Percentiles rank a stretch among this genome's conserved stretches.
phyloP scores from a whole-genome alignment of 768 basidiomycete genomes.

The Suillus decipiens region DNA sequence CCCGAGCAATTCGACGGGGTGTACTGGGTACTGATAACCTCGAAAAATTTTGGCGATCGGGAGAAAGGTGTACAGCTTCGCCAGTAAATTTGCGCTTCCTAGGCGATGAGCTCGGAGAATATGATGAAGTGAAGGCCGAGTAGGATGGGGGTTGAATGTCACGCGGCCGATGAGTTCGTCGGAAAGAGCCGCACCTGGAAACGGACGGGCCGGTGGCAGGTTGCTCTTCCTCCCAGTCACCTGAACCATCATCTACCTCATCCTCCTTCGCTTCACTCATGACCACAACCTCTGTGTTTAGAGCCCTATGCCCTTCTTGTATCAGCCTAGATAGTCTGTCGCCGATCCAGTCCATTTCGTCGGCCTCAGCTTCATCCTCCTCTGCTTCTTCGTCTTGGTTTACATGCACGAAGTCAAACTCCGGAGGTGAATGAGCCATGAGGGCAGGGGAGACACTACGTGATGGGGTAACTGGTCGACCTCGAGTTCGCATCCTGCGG shows the following conservation, averaged over 20 bases:
- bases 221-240: slow-evolving; percentile 74
- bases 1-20: slow-evolving; percentile 25
- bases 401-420: slow-evolving; percentile 43
- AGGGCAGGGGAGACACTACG: slow-evolving; percentile 28
- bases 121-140: slow-evolving; percentile 27
- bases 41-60: slow-evolving; percentile 22
- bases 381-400: slow-evolving; percentile 36
- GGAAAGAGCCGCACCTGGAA: slow-evolving; percentile 31
- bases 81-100: slow-evolving; percentile 34
- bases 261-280: slow-evolving; percentile 75
- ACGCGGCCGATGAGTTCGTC: slow-evolving; percentile 23
- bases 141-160: slow-evolving; percentile 31
- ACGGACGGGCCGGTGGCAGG: slow-evolving; percentile 17
- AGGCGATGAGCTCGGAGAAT: slow-evolving; percentile 36
- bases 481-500: slow-evolving; percentile 35
- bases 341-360: slow-evolving; percentile 83
- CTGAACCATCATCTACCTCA: slow-evolving; percentile 74
- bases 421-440: slow-evolving; percentile 38
- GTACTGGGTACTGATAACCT: slow-evolving; percentile 19
- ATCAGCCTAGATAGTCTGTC: slow-evolving; percentile 69
- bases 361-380: slow-evolving; percentile 40
- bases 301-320: slow-evolving; percentile 75
- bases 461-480: slow-evolving; percentile 27
- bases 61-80: slow-evolving; percentile 22
- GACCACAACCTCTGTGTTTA: slow-evolving; percentile 77